Evolutionary conservation across 768 basidiomycete genomes (phyloP).

Genomic region (Megacollybia marginata): DNA sequence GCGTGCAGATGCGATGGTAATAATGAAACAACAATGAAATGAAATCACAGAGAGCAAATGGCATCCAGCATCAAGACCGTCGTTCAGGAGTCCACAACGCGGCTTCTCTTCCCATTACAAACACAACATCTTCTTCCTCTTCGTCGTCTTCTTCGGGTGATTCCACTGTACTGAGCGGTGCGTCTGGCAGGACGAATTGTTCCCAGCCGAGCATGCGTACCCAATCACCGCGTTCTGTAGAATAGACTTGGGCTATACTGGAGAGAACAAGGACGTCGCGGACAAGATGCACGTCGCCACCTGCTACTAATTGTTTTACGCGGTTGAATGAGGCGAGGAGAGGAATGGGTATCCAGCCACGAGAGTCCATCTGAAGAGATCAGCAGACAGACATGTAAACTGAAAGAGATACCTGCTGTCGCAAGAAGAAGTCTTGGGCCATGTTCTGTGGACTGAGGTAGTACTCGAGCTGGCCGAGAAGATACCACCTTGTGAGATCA

Average conservation of each 20-base stretch:
- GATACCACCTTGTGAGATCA: conserved; percentile 58
- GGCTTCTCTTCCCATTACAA: conserved; percentile 41
- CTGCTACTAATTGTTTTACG: conserved; percentile 53
- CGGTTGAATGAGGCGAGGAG: conserved; percentile 87
- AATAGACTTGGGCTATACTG: conserved; percentile 59
- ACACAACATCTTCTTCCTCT: conserved; percentile 72
- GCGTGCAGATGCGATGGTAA: too few relatives aligned
- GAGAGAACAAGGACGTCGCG: conserved; percentile 65
- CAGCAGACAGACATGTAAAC: conserved; percentile 1
- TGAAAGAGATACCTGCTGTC: conserved; percentile 47
- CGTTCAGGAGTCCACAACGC: neutral
- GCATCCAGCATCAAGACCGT: too few relatives aligned
- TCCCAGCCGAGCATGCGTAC: conserved; percentile 71
- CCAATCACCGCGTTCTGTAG: conserved; percentile 29
- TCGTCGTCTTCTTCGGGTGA: conserved; percentile 33
- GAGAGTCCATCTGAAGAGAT: conserved; percentile 70
- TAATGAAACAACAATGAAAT: too few relatives aligned
- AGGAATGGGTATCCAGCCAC: conserved; percentile 80
- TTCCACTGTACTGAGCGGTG: conserved; percentile 9
- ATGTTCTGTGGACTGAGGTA: conserved; percentile 89
- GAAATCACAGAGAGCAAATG: too few relatives aligned
- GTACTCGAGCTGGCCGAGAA: conserved; percentile 85
- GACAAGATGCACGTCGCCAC: conserved; percentile 42
- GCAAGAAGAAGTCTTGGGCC: conserved; percentile 78
- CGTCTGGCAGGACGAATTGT: conserved; percentile 40